phyloP scores from a whole-genome alignment of 208 protist species.

The Leishmania turanica region DNA sequence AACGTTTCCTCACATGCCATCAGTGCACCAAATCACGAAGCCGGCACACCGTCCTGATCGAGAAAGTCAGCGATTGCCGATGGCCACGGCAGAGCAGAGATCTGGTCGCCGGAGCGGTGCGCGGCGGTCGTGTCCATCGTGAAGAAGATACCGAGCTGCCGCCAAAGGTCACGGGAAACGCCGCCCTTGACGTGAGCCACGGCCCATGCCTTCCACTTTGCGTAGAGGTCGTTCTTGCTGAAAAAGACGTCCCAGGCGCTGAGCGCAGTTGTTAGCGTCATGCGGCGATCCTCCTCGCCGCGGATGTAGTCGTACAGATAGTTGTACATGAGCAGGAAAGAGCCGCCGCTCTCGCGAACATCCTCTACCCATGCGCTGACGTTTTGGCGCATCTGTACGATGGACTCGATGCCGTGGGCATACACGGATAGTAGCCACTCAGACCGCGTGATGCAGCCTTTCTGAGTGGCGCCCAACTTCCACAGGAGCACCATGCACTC shows the following conservation, averaged over 20 bases:
- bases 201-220: conserved; percentile 62
- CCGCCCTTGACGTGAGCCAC: conserved; percentile 33
- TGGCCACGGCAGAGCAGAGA: conserved; percentile 42
- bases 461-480: conserved; percentile 64
- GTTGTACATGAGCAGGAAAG: conserved; percentile 79
- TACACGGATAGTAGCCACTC: conserved; percentile 83
- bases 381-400: conserved; percentile 45
- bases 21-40: background rate
- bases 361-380: conserved; percentile 62
- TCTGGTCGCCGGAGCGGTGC: background rate
- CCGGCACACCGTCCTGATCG: conserved; percentile 23
- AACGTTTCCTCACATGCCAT: background rate
- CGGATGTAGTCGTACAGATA: conserved; percentile 89
- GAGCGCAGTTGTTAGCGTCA: conserved; percentile 49
- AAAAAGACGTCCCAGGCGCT: conserved; percentile 77
- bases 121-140: conserved; percentile 3
- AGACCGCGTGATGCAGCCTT: conserved; percentile 47
- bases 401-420: conserved; percentile 49
- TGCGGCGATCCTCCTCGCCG: conserved; percentile 72
- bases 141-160: conserved; percentile 59
- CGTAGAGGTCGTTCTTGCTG: conserved; percentile 23
- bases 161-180: conserved; percentile 86
- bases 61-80: conserved; percentile 78
- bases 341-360: conserved; percentile 28
- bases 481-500: conserved; percentile 79